A percentile compares a stretch with the other conserved stretches of the same genome.
Evolutionary conservation across 192 early-diverging fungal species (phyloP).

Genomic region (Backusella psychrophila): DNA sequence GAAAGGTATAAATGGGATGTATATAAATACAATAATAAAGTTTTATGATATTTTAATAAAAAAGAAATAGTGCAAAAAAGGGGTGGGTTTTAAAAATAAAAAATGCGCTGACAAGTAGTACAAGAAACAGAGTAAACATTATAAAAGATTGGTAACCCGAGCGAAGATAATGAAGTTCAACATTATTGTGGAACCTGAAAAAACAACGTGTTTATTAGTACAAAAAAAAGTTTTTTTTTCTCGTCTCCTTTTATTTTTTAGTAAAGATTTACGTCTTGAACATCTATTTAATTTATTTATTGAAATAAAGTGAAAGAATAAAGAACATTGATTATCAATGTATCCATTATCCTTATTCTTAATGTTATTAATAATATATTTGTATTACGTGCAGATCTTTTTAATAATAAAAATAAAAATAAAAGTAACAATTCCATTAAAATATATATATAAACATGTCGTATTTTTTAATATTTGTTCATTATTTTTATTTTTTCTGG

Average conservation of each 20-base stretch:
- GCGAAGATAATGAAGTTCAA: constrained; percentile 3
- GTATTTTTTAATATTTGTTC: no score
- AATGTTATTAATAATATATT: no score
- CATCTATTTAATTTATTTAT: not conserved
- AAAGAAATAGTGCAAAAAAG: not conserved
- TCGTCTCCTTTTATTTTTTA: not conserved
- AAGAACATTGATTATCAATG: no score
- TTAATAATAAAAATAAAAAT: no score
- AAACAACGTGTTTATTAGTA: not conserved
- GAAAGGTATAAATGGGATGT: not conserved
- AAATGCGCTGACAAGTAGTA: not conserved
- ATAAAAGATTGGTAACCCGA: not conserved
- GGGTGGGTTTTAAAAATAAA: not conserved
- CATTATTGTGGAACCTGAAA: not conserved
- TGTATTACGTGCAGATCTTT: no score
- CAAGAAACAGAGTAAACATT: not conserved
- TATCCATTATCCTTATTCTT: no score
- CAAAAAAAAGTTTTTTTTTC: not conserved
- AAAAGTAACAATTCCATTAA: no score
- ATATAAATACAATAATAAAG: not conserved
- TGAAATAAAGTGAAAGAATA: no score
- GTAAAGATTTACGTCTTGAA: not conserved
- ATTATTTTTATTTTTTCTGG: no score
- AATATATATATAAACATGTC: no score
- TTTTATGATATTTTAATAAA: not conserved